Conservation (phyloP, 768 basidiomycete species). For the Kwoniella bestiolae region DNA sequence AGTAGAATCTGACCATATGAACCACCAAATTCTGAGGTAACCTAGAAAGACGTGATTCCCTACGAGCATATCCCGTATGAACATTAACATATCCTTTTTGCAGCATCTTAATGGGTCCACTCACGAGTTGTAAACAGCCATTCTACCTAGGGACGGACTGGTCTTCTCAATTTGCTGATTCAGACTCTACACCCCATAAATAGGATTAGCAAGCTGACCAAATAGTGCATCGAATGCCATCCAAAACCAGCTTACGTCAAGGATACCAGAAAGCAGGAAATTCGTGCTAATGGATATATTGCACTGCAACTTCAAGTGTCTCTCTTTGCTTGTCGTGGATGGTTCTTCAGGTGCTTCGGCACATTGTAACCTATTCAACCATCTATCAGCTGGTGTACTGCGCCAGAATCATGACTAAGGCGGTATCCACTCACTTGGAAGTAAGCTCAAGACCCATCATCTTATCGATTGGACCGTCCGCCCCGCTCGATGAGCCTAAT, state of each 20-base stretch:
- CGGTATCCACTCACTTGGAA: slow-evolving; percentile 33
- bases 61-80: slow-evolving; percentile 1
- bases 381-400: too few species aligned
- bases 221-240: slow-evolving; percentile 13
- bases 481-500: slow-evolving; percentile 8
- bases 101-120: slow-evolving; percentile 11
- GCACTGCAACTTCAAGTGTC: slow-evolving; percentile 85
- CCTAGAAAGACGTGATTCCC: slow-evolving; percentile 75
- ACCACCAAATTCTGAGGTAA: slow-evolving; percentile 78
- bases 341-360: slow-evolving; percentile 82
- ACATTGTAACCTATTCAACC: slow-evolving; percentile 67
- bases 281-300: slow-evolving; percentile 87
- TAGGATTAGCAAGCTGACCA: slow-evolving; percentile 5
- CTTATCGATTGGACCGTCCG: slow-evolving; percentile 37
- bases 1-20: slow-evolving; percentile 93
- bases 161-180: slow-evolving; percentile 83
- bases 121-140: slow-evolving; percentile 75
- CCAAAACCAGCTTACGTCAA: slow-evolving; percentile 64
- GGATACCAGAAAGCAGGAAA: slow-evolving; percentile 83
- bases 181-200: slow-evolving; percentile 65
- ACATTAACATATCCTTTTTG: not conserved
- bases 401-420: too few species aligned
- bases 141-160: slow-evolving; percentile 75
- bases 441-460: slow-evolving; percentile 42
- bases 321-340: slow-evolving; percentile 67